Base-by-base conservation (phyloP, 768 basidiomycete species). In the Dioszegia hungarica region DNA sequence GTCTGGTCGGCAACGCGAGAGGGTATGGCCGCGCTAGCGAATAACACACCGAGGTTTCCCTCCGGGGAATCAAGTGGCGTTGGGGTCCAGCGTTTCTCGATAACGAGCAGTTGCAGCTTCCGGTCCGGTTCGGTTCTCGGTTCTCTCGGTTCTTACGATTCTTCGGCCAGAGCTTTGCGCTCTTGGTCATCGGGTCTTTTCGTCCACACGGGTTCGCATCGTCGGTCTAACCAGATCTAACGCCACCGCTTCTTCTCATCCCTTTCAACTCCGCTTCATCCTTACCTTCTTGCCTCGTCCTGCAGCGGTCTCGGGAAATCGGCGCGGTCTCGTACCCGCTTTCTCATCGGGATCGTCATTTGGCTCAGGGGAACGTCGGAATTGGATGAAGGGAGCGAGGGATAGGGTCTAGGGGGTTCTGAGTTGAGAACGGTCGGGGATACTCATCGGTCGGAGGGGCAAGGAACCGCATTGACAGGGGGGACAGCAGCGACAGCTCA, bases 31-130 rank as follows among this genome's bases (percentile, higher is more conserved):
- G 49, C 20, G 49, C 34, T 37, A 51, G 36, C 49, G 49, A 38
- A 38, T 25, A 8, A 31, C 49, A 38, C 49, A 38, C 34, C 34
- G 49, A 51, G 49, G 49, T 51, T 51, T 37, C 49, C 49, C 49
- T 51, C 49, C 49, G 49, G 49, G 49, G 49, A 38, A 24, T 51
- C 49, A 51, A 51, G 49, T 51, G 49, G 49, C 49, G 49, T 51
- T 38, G 49, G 49, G 49, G 49, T 51, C 49, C 49, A 51, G 49
- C 25, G 49, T 51, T 38, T 51, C 49, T 51, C 49, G 49, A 39
- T 51, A 38, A 51, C 47, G 33, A 31, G 41, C 45, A 46, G 49
- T 51, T 51, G 49, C 49, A 51, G 49, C 36, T 51, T 49, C 27
- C 19, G 49, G 49, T 38, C 34, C n/a, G n/a, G n/a, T 43, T 5